Evolutionary conservation across 169 alveolate species (phyloP).

Genomic region (Theileria parva): DNA sequence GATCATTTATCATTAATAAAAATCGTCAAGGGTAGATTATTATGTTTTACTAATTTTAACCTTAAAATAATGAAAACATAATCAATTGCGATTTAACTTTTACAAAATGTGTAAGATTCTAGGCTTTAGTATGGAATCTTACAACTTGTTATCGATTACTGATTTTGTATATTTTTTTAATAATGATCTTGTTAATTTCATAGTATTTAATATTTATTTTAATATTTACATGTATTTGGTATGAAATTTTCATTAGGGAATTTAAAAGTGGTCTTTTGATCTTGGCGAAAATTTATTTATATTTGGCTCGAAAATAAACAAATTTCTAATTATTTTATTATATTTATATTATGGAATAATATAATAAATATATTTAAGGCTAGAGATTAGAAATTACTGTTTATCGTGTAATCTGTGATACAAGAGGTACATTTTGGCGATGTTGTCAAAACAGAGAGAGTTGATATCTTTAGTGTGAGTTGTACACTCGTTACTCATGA

Average conservation of each 20-base stretch:
- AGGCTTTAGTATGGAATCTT: neutral
- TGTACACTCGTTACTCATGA: constrained; percentile 68
- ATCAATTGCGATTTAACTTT: neutral
- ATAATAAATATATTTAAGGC: too few relatives aligned
- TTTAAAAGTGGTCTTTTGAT: too few relatives aligned
- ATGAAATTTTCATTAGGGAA: too few relatives aligned
- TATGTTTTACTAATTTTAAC: neutral
- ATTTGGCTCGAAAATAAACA: too few relatives aligned
- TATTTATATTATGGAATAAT: too few relatives aligned
- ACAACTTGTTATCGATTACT: neutral
- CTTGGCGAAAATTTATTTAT: too few relatives aligned
- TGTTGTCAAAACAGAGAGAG: constrained; percentile 66
- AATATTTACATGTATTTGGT: too few relatives aligned
- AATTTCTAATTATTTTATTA: too few relatives aligned
- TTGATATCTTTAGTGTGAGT: constrained; percentile 58
- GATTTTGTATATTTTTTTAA: neutral
- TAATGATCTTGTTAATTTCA: neutral
- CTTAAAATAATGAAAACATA: neutral
- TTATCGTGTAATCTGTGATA: constrained; percentile 28
- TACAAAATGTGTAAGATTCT: neutral
- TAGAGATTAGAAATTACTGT: neutral
- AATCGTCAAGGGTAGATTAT: neutral
- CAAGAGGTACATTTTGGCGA: constrained; percentile 65
- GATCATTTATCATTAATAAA: neutral
- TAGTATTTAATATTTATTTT: neutral